These are phyloP conservation scores for Nannochloris sp. DNA, from an alignment of 139 green algal genomes.

Conservation along the genomic window DNA sequence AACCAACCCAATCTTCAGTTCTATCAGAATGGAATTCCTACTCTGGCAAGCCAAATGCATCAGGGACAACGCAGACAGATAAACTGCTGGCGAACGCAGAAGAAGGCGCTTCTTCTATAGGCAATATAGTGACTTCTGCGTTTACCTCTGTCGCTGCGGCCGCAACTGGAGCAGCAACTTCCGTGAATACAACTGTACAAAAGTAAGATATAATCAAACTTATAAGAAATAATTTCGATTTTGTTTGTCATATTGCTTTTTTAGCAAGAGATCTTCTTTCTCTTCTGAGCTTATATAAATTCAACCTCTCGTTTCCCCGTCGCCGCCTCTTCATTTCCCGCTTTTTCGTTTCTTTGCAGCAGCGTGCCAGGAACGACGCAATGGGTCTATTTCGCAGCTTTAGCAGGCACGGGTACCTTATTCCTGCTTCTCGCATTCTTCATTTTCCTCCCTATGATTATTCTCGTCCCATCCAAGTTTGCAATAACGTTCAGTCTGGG, in stretches of 20 bases:
- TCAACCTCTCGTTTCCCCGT: too few species aligned
- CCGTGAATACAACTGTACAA: neutral
- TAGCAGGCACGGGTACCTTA: conserved; percentile 55
- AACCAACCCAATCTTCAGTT: conserved; percentile 19
- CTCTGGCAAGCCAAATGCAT: neutral
- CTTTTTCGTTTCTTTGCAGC: too few species aligned
- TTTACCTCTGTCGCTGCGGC: neutral
- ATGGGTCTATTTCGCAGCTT: conserved; percentile 49
- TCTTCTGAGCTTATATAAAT: too few species aligned
- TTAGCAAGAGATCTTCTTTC: too few species aligned
- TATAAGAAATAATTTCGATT: neutral
- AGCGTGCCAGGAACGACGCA: conserved; percentile 33
- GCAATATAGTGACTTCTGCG: neutral
- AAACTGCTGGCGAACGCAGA: conserved; percentile 21
- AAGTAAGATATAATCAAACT: neutral
- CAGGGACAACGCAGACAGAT: conserved; percentile 5
- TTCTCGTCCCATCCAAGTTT: conserved; percentile 91
- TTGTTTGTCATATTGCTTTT: neutral
- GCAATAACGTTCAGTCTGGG: conserved; percentile 84
- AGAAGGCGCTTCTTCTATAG: conserved; percentile 12
- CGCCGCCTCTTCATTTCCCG: too few species aligned
- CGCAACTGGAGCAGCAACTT: neutral
- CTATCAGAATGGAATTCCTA: conserved; percentile 49
- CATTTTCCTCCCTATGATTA: conserved; percentile 85
- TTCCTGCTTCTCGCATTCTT: conserved; percentile 83